Conservation (phyloP, 2,329 filamentous ascomycete genomes). For the Plectosphaerella cucumerina region DNA sequence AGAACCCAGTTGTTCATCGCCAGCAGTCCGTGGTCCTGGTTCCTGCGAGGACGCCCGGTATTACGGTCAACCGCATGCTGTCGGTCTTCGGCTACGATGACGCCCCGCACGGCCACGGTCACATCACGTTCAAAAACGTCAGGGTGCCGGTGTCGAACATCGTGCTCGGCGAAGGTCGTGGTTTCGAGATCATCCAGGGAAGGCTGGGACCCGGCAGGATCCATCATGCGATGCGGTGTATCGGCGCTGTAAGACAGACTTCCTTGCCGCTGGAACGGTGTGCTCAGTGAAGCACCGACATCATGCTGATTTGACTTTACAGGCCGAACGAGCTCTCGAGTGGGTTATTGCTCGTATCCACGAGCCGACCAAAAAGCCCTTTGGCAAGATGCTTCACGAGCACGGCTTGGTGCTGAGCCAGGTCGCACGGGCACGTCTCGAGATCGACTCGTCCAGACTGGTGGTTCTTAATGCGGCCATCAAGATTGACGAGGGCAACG, state of each 20-base stretch:
- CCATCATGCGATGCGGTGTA: conserved; percentile 94
- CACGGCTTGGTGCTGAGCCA: conserved; percentile 95
- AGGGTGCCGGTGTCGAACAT: conserved; percentile 80
- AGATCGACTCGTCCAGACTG: conserved; percentile 88
- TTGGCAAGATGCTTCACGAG: conserved; percentile 79
- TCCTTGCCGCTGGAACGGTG: not conserved
- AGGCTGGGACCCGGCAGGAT: conserved; percentile 93
- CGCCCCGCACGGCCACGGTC: conserved; percentile 95
- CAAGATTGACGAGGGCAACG: conserved; percentile 84
- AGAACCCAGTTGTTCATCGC: conserved; percentile 71
- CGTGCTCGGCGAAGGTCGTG: conserved; percentile 86
- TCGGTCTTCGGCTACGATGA: conserved; percentile 95
- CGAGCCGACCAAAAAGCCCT: conserved; percentile 84
- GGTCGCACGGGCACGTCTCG: conserved; percentile 85
- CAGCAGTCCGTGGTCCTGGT: conserved; percentile 94
- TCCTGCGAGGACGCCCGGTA: conserved; percentile 74
- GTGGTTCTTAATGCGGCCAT: conserved; percentile 91
- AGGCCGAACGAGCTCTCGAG: conserved; percentile 85
- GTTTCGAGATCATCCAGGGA: conserved; percentile 98
- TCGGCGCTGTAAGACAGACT: conserved; percentile 75
- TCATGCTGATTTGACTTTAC: not conserved
- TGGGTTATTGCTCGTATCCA: conserved; percentile 95
- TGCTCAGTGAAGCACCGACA: not conserved
- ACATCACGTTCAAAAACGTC: conserved; percentile 85
- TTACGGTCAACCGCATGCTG: conserved; percentile 90